Conservation (phyloP, 306 rosid species). For the Fragaria ananassa region DNA sequence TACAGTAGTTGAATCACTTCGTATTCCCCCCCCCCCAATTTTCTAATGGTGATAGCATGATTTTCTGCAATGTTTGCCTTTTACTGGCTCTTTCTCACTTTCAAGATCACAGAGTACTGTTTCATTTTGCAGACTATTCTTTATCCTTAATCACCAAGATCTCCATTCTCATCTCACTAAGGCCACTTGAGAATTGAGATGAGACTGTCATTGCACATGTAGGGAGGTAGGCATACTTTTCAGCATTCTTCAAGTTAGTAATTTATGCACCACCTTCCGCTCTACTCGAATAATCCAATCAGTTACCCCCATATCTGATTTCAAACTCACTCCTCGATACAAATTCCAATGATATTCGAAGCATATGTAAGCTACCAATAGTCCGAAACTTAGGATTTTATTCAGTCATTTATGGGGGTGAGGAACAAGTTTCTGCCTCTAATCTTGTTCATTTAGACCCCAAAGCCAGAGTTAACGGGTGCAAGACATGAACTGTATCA, state of each 20-base stretch:
- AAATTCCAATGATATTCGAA: too few relatives aligned
- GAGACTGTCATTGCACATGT: not conserved
- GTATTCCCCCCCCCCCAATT: not conserved
- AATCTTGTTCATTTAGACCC: too few relatives aligned
- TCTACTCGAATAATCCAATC: slow-evolving; percentile 18
- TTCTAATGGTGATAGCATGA: not conserved
- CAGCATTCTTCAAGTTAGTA: slow-evolving; percentile 43
- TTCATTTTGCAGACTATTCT: not conserved
- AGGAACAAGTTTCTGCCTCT: too few relatives aligned
- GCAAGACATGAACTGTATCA: too few relatives aligned
- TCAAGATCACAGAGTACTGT: not conserved
- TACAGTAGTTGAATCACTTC: not conserved
- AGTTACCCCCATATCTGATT: too few relatives aligned
- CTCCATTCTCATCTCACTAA: not conserved
- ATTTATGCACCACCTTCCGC: slow-evolving; percentile 40
- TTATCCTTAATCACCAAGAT: not conserved
- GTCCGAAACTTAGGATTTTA: too few relatives aligned
- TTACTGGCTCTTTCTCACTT: not conserved
- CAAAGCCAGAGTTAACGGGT: too few relatives aligned
- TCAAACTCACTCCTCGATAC: too few relatives aligned
- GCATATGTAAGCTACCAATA: too few relatives aligned
- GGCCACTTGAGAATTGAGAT: not conserved
- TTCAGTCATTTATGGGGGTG: too few relatives aligned
- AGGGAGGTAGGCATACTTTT: not conserved
- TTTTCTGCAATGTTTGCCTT: not conserved